Conservation (phyloP, 805 yeast genomes). For the Myxozyma nipponensis region DNA sequence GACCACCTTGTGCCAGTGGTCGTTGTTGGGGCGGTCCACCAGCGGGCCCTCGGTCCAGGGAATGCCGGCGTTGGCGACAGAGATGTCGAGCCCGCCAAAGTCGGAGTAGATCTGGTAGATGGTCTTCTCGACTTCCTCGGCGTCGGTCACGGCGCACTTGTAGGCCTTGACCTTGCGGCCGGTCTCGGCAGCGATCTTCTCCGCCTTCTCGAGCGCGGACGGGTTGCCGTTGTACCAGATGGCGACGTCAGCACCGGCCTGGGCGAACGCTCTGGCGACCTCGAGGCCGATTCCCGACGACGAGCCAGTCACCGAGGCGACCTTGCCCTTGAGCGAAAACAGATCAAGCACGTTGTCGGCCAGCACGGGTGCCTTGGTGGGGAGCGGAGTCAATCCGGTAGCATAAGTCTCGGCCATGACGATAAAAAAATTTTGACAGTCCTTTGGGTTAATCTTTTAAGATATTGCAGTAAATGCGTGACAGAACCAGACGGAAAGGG, state of each 20-base stretch:
- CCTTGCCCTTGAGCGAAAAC: constrained; percentile 76
- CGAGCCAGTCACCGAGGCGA: constrained; percentile 81
- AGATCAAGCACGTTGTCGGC: constrained; percentile 56
- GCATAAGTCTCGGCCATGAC: constrained; percentile 26
- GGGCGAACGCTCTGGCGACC: constrained; percentile 77
- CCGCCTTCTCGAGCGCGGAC: constrained; percentile 57
- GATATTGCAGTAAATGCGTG: background rate
- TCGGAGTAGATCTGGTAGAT: constrained; percentile 54
- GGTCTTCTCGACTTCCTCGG: constrained; percentile 48
- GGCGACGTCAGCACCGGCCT: constrained; percentile 83
- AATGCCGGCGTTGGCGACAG: constrained; percentile 88
- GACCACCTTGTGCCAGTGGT: constrained; percentile 68
- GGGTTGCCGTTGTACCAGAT: constrained; percentile 62
- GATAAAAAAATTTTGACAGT: background rate
- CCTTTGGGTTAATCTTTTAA: background rate
- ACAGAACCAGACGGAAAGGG: background rate
- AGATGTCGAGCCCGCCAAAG: constrained; percentile 75
- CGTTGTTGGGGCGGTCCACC: constrained; percentile 44
- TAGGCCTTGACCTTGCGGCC: constrained; percentile 62
- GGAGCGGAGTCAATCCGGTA: constrained; percentile 44
- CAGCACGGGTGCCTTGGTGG: constrained; percentile 52
- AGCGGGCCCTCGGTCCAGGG: constrained; percentile 70
- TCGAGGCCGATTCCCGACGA: constrained; percentile 79
- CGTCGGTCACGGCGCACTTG: constrained; percentile 54
- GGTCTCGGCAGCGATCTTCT: constrained; percentile 51